Percentiles rank a stretch among this genome's conserved stretches.
These are phyloP conservation scores for Primulina tabacum DNA, from an alignment of 257 asterid genomes.

Conservation along the genomic window DNA sequence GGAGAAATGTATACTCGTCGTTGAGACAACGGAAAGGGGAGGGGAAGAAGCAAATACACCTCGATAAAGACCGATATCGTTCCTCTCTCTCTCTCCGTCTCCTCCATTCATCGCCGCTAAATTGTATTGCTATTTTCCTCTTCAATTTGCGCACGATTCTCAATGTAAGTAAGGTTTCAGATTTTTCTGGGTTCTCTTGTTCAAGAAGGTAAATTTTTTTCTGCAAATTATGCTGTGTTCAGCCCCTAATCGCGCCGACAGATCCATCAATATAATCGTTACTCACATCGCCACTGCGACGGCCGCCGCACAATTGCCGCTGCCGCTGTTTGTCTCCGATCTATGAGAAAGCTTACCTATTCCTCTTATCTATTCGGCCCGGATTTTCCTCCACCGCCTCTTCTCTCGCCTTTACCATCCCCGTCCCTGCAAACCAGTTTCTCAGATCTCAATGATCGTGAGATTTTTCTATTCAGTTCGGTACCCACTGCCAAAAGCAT, in stretches of 20 bases:
- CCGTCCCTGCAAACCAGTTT: not conserved
- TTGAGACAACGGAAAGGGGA: constrained; percentile 20
- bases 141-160: not conserved
- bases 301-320: constrained; percentile 30
- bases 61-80: not conserved
- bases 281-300: constrained; percentile 20
- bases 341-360: constrained; percentile 50
- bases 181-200: too few relatives aligned
- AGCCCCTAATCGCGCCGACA: constrained; percentile 16
- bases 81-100: not conserved
- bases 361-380: constrained; percentile 19
- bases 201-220: too few relatives aligned
- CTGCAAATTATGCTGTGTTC: constrained; percentile 43
- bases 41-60: not conserved
- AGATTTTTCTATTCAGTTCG: constrained; percentile 16
- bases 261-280: constrained; percentile 12
- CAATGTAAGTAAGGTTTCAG: not conserved
- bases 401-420: constrained; percentile 2
- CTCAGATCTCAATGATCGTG: constrained; percentile 12
- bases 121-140: too few relatives aligned
- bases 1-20: constrained; percentile 12
- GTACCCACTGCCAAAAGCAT: constrained; percentile 30
- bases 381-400: constrained; percentile 20
- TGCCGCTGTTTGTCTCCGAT: constrained; percentile 17
- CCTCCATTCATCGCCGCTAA: not conserved